Conservation (phyloP, 1,139 yeast genomes). For the Waltiozyma sp. region DNA sequence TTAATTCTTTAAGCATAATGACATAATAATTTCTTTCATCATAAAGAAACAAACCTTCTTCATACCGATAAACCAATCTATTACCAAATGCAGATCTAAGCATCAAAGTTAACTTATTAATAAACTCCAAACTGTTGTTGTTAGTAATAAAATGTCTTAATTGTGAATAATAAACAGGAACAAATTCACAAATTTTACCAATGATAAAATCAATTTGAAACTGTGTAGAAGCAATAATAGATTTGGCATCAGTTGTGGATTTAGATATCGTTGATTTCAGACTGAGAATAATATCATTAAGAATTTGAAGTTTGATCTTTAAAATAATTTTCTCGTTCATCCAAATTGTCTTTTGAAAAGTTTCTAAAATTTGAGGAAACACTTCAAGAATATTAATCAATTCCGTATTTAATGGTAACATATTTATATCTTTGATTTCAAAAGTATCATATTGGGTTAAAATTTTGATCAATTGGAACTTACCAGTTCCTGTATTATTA, state of each 20-base stretch:
- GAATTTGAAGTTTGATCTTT: constrained; percentile 2
- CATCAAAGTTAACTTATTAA: constrained; percentile 9
- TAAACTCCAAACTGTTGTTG: constrained; percentile 6
- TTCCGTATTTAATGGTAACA: constrained; percentile 1
- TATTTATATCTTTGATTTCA: constrained; percentile 9
- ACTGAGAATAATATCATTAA: constrained; percentile 7
- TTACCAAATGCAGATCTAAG: constrained; percentile 12
- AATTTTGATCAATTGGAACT: constrained; percentile 6
- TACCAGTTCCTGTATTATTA: background rate
- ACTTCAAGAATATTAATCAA: background rate
- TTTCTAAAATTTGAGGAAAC: constrained; percentile 2
- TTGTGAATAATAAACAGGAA: background rate
- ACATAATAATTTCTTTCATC: constrained; percentile 8
- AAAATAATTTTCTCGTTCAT: background rate
- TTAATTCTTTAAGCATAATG: constrained; percentile 3
- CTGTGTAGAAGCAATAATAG: background rate
- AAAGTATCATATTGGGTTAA: constrained; percentile 10
- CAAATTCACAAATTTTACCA: background rate
- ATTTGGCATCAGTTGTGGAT: background rate
- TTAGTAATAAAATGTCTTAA: constrained; percentile 2
- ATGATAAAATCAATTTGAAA: background rate
- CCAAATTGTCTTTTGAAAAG: constrained; percentile 8
- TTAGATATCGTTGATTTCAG: background rate
- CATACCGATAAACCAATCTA: constrained; percentile 1
- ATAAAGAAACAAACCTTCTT: constrained; percentile 2